Evolutionary conservation across 1,139 yeast species (phyloP), one percentile per base, ranked within the genome.

Genomic region (Pichia sp.): DNA sequence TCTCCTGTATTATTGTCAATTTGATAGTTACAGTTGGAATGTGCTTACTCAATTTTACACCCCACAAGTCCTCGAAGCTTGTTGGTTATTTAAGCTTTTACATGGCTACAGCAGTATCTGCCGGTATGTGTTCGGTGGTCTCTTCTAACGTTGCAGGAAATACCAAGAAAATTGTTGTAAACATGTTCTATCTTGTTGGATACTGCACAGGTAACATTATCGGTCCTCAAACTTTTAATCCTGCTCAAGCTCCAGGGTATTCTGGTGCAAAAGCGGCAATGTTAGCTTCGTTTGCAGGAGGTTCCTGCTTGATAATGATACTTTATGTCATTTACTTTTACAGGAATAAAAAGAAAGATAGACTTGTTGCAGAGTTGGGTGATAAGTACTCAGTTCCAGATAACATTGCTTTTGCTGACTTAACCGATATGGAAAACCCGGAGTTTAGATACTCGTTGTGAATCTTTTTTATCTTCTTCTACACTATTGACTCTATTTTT

Each of bases 131-230:
- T 51, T 69, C 77, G 5, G 62, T 69, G 48, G 65, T 61, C 77
- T 38, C 55, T 32, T 71, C 79, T 7, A 85, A 85, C 63, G 78
- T 82, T 8, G 84, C 88, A 2, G 92, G 92, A n/a, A 54, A 57
- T 47, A 58, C 65, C 11, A 62, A 62, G 48, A 62, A 61, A 52
- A 55, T 79, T 48, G 78, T 81, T 8, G 77, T 80, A 36, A 82
- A 78, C 65, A 85, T 85, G 1, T 65, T 81, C 42, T 75, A 78
- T 45, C 76, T 85, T 69, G 72, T 85, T 40, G 62, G 61, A 0
- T 84, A 81, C 63, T 81, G 86, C 60, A 78, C 79, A 29, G 89
- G 93, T 29, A 85, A 86, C 60, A 72, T 85, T 49, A 74, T 82
- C 53, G 82, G 82, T 1, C 80, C 81, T 4, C 81, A 77, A 60